Evolutionary conservation across 2,329 filamentous ascomycete genomes (phyloP).

Genomic region (Pseudogymnoascus pannorum): DNA sequence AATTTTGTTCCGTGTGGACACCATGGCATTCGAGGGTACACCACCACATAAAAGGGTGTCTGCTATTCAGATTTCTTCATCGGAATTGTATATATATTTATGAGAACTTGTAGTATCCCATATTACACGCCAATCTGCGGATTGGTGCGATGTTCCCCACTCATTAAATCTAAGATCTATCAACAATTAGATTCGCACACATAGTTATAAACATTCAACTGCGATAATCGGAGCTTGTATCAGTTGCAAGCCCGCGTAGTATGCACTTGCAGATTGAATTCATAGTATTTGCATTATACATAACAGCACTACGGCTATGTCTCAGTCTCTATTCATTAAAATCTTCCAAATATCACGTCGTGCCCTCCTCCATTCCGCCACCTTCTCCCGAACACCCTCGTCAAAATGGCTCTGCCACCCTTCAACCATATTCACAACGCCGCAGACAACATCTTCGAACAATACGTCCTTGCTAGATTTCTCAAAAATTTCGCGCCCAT

Average conservation of each 20-base stretch:
- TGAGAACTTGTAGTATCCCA: not conserved
- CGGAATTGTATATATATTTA: not conserved
- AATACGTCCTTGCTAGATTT: not conserved
- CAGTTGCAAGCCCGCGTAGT: not conserved
- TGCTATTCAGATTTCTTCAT: not conserved
- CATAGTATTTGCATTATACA: not conserved
- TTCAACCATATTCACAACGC: constrained; percentile 6
- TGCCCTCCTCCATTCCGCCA: constrained; percentile 13
- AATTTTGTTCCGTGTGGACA: not conserved
- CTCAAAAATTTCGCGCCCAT: not conserved
- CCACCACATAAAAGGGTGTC: not conserved
- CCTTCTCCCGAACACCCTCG: constrained; percentile 13
- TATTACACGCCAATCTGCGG: not conserved
- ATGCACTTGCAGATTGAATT: not conserved
- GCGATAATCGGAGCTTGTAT: not conserved
- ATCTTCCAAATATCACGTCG: constrained; percentile 4
- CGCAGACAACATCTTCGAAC: not conserved
- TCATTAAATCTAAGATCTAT: not conserved
- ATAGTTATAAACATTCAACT: not conserved
- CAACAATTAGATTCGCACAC: not conserved
- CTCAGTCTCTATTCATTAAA: too few relatives aligned
- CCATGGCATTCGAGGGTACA: not conserved
- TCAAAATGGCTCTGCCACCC: constrained; percentile 13
- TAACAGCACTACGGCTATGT: too few relatives aligned
- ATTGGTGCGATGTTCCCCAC: not conserved